phyloP scores from a whole-genome alignment of 495 filamentous ascomycete genomes.

The Xylaria scruposa region DNA sequence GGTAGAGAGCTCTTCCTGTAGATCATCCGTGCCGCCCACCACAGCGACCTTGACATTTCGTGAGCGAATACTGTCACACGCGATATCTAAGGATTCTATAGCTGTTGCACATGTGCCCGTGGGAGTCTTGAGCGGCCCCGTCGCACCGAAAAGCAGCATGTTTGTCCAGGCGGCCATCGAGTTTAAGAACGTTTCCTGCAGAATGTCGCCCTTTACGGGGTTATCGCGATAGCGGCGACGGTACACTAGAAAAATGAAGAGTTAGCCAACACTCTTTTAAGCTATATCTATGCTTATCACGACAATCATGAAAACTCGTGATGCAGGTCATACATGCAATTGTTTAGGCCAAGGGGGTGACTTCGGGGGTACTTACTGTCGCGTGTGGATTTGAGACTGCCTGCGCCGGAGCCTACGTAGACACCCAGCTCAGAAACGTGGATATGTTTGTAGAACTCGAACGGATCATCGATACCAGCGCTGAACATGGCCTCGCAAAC shows the following conservation, averaged over 20 bases:
- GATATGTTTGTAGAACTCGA: constrained; percentile 91
- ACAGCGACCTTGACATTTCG: constrained; percentile 86
- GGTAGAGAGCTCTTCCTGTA: constrained; percentile 89
- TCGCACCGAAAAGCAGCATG: constrained; percentile 85
- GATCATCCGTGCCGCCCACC: constrained; percentile 89
- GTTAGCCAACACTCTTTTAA: constrained; percentile 44
- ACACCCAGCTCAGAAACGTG: constrained; percentile 88
- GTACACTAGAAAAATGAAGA: constrained; percentile 80
- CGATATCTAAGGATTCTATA: constrained; percentile 90
- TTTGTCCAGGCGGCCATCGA: constrained; percentile 95
- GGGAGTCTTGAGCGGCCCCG: constrained; percentile 86
- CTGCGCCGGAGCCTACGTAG: constrained; percentile 86
- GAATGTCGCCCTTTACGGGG: constrained; percentile 85
- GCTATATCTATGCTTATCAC: not conserved
- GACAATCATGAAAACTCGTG: too few species aligned
- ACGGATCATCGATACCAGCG: constrained; percentile 85
- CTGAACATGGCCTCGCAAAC: constrained; percentile 79
- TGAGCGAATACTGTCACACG: constrained; percentile 87
- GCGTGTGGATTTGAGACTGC: constrained; percentile 39
- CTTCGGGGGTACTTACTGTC: constrained; percentile 18
- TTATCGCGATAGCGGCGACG: constrained; percentile 86
- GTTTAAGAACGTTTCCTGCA: constrained; percentile 92
- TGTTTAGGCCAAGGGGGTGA: not conserved
- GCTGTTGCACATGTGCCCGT: constrained; percentile 88
- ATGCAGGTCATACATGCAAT: not conserved